Conservation (phyloP, 169 alveolate species). For the Eimeria mitis region DNA sequence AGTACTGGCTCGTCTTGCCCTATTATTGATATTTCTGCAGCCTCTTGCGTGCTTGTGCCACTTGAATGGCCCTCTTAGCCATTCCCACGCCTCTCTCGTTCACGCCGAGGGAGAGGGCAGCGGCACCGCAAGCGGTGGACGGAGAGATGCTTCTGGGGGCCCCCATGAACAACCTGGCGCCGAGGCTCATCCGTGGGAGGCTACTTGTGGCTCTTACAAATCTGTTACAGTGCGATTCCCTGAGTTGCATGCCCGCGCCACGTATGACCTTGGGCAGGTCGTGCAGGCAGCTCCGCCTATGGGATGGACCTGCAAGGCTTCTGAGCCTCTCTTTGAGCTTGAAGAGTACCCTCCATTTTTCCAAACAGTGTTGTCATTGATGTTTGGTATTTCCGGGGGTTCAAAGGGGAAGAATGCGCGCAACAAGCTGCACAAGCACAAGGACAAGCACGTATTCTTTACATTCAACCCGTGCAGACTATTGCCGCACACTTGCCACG, state of each 20-base stretch:
- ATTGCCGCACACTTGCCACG: slow-evolving; percentile 56
- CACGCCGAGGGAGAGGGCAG: not conserved
- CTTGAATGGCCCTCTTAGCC: not conserved
- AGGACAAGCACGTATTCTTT: slow-evolving; percentile 45
- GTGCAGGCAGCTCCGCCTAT: slow-evolving; percentile 50
- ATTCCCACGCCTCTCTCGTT: not conserved
- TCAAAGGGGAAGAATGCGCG: too few relatives aligned
- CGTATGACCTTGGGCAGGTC: slow-evolving; percentile 6
- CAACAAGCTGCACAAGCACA: slow-evolving; percentile 32
- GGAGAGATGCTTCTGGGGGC: not conserved
- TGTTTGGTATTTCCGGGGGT: not conserved
- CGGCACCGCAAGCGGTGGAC: not conserved
- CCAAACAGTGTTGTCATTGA: not conserved
- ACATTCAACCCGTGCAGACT: slow-evolving; percentile 55
- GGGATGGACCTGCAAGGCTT: slow-evolving; percentile 52
- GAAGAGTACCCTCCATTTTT: slow-evolving; percentile 56
- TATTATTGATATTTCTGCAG: not conserved
- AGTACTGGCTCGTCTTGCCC: slow-evolving; percentile 4
- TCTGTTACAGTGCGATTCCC: slow-evolving; percentile 9
- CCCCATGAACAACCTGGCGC: not conserved
- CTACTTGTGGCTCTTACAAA: slow-evolving; percentile 41
- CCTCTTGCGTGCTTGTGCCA: not conserved
- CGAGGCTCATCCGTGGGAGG: slow-evolving; percentile 15
- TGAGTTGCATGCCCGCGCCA: slow-evolving; percentile 13
- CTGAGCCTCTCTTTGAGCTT: slow-evolving; percentile 42